Percentiles rank a stretch among this genome's conserved stretches.
phyloP scores from a whole-genome alignment of 768 basidiomycete species.

The Termitomyces sp. region DNA sequence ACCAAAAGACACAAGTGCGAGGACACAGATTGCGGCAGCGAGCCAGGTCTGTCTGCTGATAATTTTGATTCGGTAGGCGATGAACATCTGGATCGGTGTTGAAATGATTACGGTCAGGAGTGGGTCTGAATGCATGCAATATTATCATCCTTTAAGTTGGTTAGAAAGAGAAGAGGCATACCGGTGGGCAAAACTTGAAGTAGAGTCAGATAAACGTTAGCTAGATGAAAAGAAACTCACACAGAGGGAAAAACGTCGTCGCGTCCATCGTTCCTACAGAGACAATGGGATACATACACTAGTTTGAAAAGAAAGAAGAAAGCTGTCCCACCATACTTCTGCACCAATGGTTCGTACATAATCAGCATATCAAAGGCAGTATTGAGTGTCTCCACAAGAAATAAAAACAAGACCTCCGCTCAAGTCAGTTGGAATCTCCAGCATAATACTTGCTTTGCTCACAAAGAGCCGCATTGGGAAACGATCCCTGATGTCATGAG shows the following conservation, averaged over 20 bases:
- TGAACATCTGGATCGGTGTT: conserved; percentile 42
- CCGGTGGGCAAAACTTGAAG: conserved; percentile 21
- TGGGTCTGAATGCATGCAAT: conserved; percentile 5
- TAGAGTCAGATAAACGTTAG: not conserved
- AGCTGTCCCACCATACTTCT: conserved; percentile 27
- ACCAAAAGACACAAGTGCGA: conserved; percentile 33
- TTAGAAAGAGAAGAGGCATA: not conserved
- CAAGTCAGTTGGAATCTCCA: not conserved
- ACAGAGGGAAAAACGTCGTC: conserved; percentile 27
- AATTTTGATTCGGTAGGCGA: conserved; percentile 36
- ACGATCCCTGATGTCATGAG: conserved; percentile 27
- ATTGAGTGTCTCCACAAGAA: conserved; percentile 36
- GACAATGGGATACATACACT: not conserved
- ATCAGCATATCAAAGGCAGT: conserved; percentile 38
- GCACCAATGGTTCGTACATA: conserved; percentile 41
- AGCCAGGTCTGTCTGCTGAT: conserved; percentile 33
- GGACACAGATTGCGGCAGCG: conserved; percentile 22
- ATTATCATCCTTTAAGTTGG: no score
- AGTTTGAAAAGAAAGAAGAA: not conserved
- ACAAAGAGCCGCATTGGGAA: conserved; percentile 36
- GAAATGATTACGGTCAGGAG: conserved; percentile 28
- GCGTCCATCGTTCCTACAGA: conserved; percentile 24
- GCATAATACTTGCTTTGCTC: not conserved
- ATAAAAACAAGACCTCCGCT: conserved; percentile 33
- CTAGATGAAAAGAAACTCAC: conserved; percentile 13